Evolutionary conservation across 2,329 filamentous ascomycete genomes (phyloP).

Genomic region (Colletotrichum sp.): DNA sequence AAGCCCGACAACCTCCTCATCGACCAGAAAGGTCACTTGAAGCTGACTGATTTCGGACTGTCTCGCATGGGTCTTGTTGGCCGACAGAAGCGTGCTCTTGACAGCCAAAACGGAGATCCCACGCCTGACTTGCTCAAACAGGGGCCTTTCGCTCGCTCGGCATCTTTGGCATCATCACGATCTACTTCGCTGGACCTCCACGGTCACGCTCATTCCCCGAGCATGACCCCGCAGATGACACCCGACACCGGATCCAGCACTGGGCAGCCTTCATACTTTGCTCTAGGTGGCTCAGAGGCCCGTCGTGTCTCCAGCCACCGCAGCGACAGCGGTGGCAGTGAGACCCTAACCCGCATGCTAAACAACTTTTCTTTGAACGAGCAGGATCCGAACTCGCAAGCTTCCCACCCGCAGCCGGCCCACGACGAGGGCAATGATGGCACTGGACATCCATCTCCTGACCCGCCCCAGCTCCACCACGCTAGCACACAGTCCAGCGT

Average conservation of each 20-base stretch:
- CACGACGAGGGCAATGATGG: slow-evolving; percentile 78
- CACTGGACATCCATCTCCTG: slow-evolving; percentile 77
- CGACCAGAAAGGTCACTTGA: slow-evolving; percentile 94
- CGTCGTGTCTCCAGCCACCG: slow-evolving; percentile 73
- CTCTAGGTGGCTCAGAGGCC: slow-evolving; percentile 67
- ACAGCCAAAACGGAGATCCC: slow-evolving; percentile 76
- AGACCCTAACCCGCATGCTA: slow-evolving; percentile 83
- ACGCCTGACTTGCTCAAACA: slow-evolving; percentile 92
- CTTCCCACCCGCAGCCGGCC: slow-evolving; percentile 59
- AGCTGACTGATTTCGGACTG: slow-evolving; percentile 95
- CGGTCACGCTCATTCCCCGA: slow-evolving; percentile 73
- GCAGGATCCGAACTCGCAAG: slow-evolving; percentile 43
- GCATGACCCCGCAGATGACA: slow-evolving; percentile 84
- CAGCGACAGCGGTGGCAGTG: slow-evolving; percentile 92
- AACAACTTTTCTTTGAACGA: slow-evolving; percentile 78
- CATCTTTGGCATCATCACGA: slow-evolving; percentile 86
- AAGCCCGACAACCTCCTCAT: slow-evolving; percentile 98
- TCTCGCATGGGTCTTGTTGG: slow-evolving; percentile 97
- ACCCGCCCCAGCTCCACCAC: slow-evolving; percentile 70
- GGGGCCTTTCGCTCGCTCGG: slow-evolving; percentile 85
- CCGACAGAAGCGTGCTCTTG: slow-evolving; percentile 91
- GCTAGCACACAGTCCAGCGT: slow-evolving; percentile 46
- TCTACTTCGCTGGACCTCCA: slow-evolving; percentile 94
- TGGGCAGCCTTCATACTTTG: slow-evolving; percentile 95
- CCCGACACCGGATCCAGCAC: slow-evolving; percentile 69